A percentile compares a stretch with the other conserved stretches of the same genome.
phyloP scores from a whole-genome alignment of 352 stramenopile genomes.

The Globisporangium nunn region DNA sequence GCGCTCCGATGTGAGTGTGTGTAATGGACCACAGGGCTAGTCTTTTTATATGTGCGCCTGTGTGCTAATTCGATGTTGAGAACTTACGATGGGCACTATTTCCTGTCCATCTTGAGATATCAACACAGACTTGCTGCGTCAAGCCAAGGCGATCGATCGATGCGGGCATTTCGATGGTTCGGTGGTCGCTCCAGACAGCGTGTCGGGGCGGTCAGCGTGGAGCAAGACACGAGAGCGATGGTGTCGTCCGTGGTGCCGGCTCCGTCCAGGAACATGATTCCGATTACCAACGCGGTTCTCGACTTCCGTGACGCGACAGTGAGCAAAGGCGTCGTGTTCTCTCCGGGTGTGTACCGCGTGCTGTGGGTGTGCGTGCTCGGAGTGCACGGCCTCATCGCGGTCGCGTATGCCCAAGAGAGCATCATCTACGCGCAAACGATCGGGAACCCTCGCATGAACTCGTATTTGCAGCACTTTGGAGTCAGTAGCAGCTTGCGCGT shows the following conservation, averaged over 20 bases:
- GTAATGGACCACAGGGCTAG: too few relatives aligned
- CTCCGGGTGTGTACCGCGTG: not conserved
- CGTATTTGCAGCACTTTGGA: slow-evolving; percentile 7
- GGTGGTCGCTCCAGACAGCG: not conserved
- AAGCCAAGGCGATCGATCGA: too few relatives aligned
- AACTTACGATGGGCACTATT: too few relatives aligned
- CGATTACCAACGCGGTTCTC: not conserved
- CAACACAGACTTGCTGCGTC: too few relatives aligned
- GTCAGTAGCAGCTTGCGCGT: slow-evolving; percentile 1
- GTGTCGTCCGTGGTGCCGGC: too few relatives aligned
- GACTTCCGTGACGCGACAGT: slow-evolving; percentile 4
- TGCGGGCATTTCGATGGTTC: not conserved
- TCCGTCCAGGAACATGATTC: not conserved
- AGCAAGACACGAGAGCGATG: not conserved
- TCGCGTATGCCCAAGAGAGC: not conserved
- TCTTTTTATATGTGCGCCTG: too few relatives aligned
- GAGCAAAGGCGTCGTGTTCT: not conserved
- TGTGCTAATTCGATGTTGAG: too few relatives aligned
- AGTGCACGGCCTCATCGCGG: not conserved
- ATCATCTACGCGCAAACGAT: slow-evolving; percentile 4
- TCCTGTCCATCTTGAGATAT: too few relatives aligned
- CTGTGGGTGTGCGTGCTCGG: slow-evolving; percentile 1
- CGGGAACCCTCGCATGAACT: slow-evolving; percentile 2
- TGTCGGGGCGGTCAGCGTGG: not conserved
- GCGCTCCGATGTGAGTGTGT: not conserved